Base-by-base conservation (phyloP, 352 stramenopile genomes). In the Phytophthora rubi region DNA sequence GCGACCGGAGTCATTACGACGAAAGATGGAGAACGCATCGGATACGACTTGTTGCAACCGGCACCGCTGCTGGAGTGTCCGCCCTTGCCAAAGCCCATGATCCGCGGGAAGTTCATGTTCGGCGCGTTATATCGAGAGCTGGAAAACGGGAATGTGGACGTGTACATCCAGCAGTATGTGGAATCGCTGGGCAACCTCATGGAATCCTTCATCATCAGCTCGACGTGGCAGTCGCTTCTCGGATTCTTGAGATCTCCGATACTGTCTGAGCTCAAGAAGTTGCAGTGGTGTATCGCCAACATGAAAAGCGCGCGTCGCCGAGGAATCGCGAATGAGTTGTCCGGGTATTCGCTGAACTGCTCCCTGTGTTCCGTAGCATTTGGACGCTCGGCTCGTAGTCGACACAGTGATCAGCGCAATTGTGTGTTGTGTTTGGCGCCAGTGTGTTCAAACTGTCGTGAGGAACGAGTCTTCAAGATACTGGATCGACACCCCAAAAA, bases 1-100 rank as follows among this genome's bases (percentile, higher is more conserved):
- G 69, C 82, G 5, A 77, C 73, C 1, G 80, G 82, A 23, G 48
- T 90, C 15, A 53, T 83, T 6, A 79, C 60, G 6, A 75, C 71
- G 4, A 59, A 72, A 3, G 66, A 74, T 28, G 75, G 68, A n/a
- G 78, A 86, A 54, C 70, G 76, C 28, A 75, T 88, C 33, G 82
- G 82, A 18, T 90, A 87, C 49, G 71, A 86, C 54, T 57, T 90
- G 48, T 67, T 88, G 76, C 78, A 86, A 48, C 84, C 80, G 5
- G 80, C 79, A 12, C 68, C 81, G 15, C 53, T 89, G 15, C 53
- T 66, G 4, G 55, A 77, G 42, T 79, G 75, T 37, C 56, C 45
- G 10, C 62, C 65, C 5, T 35, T 71, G 10, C 58, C 62, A 7
- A 70, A 78, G 53, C 61, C 70, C 13, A 67, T 81, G 58, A 76